These are phyloP conservation scores for Skeletonema marinoi DNA, from an alignment of 108 stramenopile species.

Conservation along the genomic window DNA sequence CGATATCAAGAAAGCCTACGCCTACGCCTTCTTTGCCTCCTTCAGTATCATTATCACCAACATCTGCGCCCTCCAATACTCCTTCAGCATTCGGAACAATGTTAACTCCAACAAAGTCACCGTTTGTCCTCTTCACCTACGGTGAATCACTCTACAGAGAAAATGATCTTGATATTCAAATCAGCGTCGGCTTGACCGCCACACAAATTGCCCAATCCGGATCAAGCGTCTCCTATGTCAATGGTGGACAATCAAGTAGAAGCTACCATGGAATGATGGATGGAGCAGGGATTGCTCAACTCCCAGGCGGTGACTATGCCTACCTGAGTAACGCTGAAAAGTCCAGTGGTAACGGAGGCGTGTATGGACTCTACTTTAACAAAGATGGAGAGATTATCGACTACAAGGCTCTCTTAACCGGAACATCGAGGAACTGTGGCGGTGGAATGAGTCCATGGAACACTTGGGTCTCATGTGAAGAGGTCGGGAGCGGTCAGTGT, in stretches of 20 bases:
- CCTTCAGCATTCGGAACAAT: too few species aligned
- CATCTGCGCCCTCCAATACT: too few species aligned
- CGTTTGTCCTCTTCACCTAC: neutral
- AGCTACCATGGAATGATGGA: constrained; percentile 5
- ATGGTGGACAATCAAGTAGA: neutral
- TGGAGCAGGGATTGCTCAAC: neutral
- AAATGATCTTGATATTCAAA: neutral
- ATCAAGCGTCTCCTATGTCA: neutral
- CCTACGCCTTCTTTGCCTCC: too few species aligned
- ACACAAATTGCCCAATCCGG: neutral
- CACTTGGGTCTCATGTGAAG: constrained; percentile 2
- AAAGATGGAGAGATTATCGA: constrained; percentile 33
- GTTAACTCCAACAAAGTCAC: neutral
- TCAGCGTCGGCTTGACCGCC: constrained; percentile 1
- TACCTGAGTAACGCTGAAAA: constrained; percentile 68
- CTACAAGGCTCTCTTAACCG: constrained; percentile 45
- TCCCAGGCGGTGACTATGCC: neutral
- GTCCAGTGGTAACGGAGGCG: constrained; percentile 37
- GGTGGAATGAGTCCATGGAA: constrained; percentile 18
- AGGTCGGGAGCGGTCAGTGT: neutral
- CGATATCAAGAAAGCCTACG: too few species aligned
- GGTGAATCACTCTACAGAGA: neutral
- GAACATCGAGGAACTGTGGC: constrained; percentile 54
- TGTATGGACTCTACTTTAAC: constrained; percentile 57
- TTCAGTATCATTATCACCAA: too few species aligned